These are phyloP conservation scores for Cornus suecica DNA, from an alignment of 148 eudicot species.

Conservation along the genomic window DNA sequence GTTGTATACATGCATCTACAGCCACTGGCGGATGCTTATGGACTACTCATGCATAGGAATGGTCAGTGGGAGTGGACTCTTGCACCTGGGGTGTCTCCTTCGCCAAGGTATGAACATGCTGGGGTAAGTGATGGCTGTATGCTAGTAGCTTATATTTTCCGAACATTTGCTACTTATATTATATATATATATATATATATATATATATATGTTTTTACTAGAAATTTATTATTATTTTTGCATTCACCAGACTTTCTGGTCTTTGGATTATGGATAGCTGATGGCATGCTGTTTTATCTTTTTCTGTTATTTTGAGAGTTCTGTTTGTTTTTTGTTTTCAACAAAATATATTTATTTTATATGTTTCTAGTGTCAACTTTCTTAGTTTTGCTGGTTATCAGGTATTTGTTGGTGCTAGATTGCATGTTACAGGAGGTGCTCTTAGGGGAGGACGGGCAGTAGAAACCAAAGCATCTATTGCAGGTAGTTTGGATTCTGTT, in stretches of 20 bases:
- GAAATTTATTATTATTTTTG: too few relatives aligned
- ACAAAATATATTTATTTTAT: too few relatives aligned
- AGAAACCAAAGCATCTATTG: slow-evolving; percentile 82
- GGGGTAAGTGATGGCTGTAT: slow-evolving; percentile 53
- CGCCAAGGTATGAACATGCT: slow-evolving; percentile 95
- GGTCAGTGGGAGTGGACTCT: slow-evolving; percentile 99
- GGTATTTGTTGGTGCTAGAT: slow-evolving; percentile 96
- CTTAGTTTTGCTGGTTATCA: slow-evolving; percentile 34
- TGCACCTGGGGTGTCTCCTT: slow-evolving; percentile 97
- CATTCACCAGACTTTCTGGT: too few relatives aligned
- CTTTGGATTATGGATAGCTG: not conserved
- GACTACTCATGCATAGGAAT: slow-evolving; percentile 92
- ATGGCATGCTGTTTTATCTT: not conserved
- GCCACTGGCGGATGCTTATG: slow-evolving; percentile 97
- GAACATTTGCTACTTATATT: not conserved
- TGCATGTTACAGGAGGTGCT: slow-evolving; percentile 97
- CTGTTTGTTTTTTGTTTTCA: not conserved
- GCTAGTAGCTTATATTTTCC: not conserved
- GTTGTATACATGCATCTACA: slow-evolving; percentile 36
- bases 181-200: too few relatives aligned
- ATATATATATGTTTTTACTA: too few relatives aligned
- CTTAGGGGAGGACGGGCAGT: slow-evolving; percentile 90
- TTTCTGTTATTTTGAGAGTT: not conserved
- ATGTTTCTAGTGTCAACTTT: not conserved
- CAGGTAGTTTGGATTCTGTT: slow-evolving; percentile 46